Conservation (phyloP, 208 protist species). For the Naegleria gruberi region DNA sequence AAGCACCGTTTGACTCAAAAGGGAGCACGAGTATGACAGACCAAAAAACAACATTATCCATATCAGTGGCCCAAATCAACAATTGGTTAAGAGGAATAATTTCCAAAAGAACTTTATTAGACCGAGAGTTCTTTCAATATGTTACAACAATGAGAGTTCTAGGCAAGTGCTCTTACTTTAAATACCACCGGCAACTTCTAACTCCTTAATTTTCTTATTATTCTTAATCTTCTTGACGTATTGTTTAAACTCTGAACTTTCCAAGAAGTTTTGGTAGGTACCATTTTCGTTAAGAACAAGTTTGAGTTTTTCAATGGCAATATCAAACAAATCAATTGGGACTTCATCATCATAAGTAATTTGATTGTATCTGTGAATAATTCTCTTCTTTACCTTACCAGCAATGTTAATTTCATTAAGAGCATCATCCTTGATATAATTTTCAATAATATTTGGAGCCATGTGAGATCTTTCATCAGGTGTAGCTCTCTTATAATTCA, state of each 20-base stretch:
- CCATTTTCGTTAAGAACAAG: neutral
- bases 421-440: neutral
- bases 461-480: neutral
- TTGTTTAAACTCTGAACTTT: neutral
- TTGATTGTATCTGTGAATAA: neutral
- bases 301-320: neutral
- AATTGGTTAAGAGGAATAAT: no score
- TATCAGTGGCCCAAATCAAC: no score
- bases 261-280: neutral
- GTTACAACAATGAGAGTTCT: no score
- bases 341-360: neutral
- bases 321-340: neutral
- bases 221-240: neutral
- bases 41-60: no score
- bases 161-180: no score
- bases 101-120: no score
- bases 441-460: neutral
- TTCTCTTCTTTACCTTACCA: neutral
- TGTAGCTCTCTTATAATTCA: neutral
- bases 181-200: neutral
- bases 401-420: neutral
- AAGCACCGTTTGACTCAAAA: no score
- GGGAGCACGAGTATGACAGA: no score
- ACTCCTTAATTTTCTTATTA: neutral
- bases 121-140: no score